Evolutionary conservation across 176 grass and related monocot genomes (phyloP), one percentile per base, ranked within the genome.

Genomic region (Phoenix roebelenii): DNA sequence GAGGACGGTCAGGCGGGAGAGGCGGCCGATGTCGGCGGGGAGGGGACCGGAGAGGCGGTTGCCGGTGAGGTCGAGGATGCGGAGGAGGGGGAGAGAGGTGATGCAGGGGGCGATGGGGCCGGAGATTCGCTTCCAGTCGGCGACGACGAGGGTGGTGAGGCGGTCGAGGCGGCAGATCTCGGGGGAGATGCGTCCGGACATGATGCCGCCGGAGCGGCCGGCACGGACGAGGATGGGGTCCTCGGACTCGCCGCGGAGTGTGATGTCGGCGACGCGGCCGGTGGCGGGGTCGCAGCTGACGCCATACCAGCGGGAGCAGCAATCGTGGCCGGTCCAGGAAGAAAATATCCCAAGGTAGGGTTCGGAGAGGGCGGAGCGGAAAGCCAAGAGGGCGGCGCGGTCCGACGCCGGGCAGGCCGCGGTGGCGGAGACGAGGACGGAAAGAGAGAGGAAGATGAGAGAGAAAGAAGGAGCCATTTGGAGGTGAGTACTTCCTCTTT

Each of bases 81-180:
- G 85, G 71, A 98, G 87, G 60, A 17, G 14, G 0, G 70, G 66
- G 17, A 89, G 82, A 3, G 85, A 76, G 15, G 87, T 70, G 70
- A 98, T 54, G 63, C 94, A 98, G 58, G 85, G 10, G 3, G 94
- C 88, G 61, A 98, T 63, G 55, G 73, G 17, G 0, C 94, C 94
- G 7, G 85, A 50, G 76, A 99, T 89, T 60, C 74, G 85, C 75
- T 99, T 93, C 94, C 94, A 99, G 80, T 99, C 94, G 17, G 94
- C 85, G 48, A 99, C 58, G 18, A 93, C 68, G 57, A 99, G 74
- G 9, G 77, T 66, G 5, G 88, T 73, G 49, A 99, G 82, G 14
- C 60, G 59, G 61, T 85, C 88, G 7, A 99, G 84, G 0, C 28
- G 70, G 76, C 94, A 99, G 49, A 99, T 70, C n/a, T 77, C 79